Percentiles rank a stretch among this genome's conserved stretches.
phyloP scores from a whole-genome alignment of 768 basidiomycete genomes.

The Pleurotus tuber-regium region DNA sequence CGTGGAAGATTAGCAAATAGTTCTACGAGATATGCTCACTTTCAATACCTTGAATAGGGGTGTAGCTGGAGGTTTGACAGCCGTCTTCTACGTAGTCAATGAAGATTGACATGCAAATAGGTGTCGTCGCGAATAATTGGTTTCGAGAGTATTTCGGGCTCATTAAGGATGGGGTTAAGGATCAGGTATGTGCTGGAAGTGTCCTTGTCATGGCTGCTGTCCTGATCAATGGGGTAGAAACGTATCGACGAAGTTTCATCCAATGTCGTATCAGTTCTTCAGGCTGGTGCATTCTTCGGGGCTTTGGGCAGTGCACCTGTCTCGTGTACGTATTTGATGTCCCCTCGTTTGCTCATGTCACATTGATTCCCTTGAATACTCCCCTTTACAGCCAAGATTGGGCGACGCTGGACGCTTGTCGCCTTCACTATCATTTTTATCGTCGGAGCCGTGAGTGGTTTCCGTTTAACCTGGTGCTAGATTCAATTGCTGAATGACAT shows the following conservation, averaged over 20 bases:
- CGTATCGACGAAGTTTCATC: conserved; percentile 53
- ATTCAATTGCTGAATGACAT: conserved; percentile 26
- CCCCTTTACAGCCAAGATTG: conserved; percentile 48
- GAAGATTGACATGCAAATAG: conserved; percentile 8
- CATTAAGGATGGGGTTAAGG: neutral
- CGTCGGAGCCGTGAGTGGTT: conserved; percentile 63
- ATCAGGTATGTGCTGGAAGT: neutral
- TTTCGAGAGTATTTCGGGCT: conserved; percentile 3
- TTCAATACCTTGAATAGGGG: neutral
- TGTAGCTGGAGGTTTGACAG: neutral
- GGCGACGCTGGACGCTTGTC: conserved; percentile 63
- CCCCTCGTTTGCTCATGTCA: neutral
- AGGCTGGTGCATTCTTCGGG: conserved; percentile 87
- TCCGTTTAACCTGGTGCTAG: conserved; percentile 1
- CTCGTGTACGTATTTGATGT: conserved; percentile 60
- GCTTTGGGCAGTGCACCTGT: conserved; percentile 71
- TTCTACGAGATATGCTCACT: neutral
- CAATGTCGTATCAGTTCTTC: conserved; percentile 84
- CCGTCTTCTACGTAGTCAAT: conserved; percentile 2
- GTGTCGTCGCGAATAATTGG: conserved; percentile 9
- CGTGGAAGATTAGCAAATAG: conserved; percentile 22
- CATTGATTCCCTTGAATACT: neutral
- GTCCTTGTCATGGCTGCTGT: neutral
- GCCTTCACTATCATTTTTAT: conserved; percentile 61
- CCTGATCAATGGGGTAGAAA: neutral